phyloP scores from a whole-genome alignment of 2,329 filamentous ascomycete species.

The Monosporascus sp. region DNA sequence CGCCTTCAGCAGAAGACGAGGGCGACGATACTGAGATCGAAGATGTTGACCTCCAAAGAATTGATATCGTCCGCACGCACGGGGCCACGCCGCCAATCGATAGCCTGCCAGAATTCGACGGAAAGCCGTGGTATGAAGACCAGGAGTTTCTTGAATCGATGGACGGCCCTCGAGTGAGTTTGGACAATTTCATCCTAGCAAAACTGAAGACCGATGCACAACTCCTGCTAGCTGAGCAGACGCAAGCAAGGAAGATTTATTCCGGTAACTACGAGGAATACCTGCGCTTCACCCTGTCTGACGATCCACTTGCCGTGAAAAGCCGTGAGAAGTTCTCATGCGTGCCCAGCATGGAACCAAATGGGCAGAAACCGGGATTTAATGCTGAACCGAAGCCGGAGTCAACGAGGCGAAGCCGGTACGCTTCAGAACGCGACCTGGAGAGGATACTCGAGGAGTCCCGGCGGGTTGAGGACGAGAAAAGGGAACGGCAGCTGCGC shows the following conservation, averaged over 20 bases:
- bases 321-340: conserved; percentile 49
- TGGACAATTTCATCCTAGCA: conserved; percentile 41
- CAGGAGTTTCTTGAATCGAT: conserved; percentile 37
- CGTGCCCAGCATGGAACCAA: conserved; percentile 29
- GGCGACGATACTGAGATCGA: conserved; percentile 52
- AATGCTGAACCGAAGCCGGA: conserved; percentile 51
- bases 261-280: conserved; percentile 44
- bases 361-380: conserved; percentile 32
- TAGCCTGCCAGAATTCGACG: conserved; percentile 42
- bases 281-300: conserved; percentile 50
- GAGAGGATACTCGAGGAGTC: conserved; percentile 69
- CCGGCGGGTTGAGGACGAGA: conserved; percentile 63
- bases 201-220: conserved; percentile 38
- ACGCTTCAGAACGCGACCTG: conserved; percentile 67
- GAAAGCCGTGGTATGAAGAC: conserved; percentile 44
- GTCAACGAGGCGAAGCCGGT: conserved; percentile 45
- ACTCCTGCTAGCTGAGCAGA: conserved; percentile 32
- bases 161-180: conserved; percentile 29
- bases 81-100: conserved; percentile 51
- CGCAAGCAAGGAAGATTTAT: conserved; percentile 36
- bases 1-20: conserved; percentile 43
- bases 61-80: conserved; percentile 43
- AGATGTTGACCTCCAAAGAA: conserved; percentile 43
- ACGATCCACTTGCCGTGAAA: conserved; percentile 48
- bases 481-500: conserved; percentile 59